These are phyloP conservation scores for Mycena galopus DNA, from an alignment of 768 basidiomycete genomes.

Conservation along the genomic window DNA sequence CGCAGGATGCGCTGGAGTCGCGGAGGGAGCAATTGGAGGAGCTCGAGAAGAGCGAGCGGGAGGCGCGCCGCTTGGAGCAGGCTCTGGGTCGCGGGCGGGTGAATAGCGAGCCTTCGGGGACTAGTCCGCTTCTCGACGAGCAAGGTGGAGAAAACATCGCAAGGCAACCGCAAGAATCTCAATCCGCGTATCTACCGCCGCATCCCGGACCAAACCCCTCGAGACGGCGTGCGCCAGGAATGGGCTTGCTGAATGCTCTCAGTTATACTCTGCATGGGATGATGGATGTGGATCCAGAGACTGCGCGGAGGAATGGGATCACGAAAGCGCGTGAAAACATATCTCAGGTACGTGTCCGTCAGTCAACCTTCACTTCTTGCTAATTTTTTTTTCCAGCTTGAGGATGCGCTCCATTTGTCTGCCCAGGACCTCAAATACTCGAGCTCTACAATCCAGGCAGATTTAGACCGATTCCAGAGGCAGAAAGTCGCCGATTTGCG, in stretches of 20 bases:
- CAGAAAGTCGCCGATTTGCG: slow-evolving; percentile 98
- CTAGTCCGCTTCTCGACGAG: slow-evolving; percentile 37
- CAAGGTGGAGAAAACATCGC: slow-evolving; percentile 49
- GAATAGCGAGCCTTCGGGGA: slow-evolving; percentile 47
- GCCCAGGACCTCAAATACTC: slow-evolving; percentile 97
- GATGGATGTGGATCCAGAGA: slow-evolving; percentile 99
- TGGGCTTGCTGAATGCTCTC: slow-evolving; percentile 90
- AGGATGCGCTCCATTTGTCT: slow-evolving; percentile 92
- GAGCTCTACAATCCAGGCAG: slow-evolving; percentile 95
- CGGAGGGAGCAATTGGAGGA: slow-evolving; percentile 90
- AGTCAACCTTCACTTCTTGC: slow-evolving; percentile 20
- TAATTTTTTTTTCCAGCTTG: slow-evolving; percentile 69
- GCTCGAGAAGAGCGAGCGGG: slow-evolving; percentile 92
- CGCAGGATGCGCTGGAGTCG: slow-evolving; percentile 87
- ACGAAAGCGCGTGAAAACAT: slow-evolving; percentile 95
- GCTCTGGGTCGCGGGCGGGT: slow-evolving; percentile 77
- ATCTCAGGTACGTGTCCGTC: slow-evolving; percentile 76
- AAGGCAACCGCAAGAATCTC: slow-evolving; percentile 50
- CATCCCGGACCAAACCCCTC: slow-evolving; percentile 85
- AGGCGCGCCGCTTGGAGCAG: slow-evolving; percentile 89
- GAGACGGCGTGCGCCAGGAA: slow-evolving; percentile 74
- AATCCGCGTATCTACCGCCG: slow-evolving; percentile 72
- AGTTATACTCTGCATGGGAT: slow-evolving; percentile 97
- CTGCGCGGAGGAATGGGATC: slow-evolving; percentile 91
- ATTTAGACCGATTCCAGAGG: slow-evolving; percentile 97